Evolutionary conservation across 108 stramenopile genomes (phyloP), one percentile per base, ranked within the genome.

Genomic region (Parmales sp.): DNA sequence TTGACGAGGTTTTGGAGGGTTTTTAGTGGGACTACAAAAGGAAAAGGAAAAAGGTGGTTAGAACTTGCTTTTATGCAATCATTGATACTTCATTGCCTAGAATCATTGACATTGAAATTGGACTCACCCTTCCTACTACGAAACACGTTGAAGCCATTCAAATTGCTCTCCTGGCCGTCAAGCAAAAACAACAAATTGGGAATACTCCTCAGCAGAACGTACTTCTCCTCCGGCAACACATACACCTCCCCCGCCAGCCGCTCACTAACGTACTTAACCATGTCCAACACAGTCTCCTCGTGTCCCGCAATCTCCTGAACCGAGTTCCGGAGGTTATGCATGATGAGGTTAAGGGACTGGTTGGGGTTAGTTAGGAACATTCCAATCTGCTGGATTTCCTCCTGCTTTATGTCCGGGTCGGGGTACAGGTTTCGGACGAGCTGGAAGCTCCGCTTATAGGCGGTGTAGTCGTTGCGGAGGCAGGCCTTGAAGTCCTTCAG

Each of bases 401-500:
- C 60, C 0, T 16, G 38, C 11, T 77, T 36, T 2, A 36, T n/a
- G 1, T 74, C 76, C 9, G 69, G 48, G 44, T 69, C 31, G 29
- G 51, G 38, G 38, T 66, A 41, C n/a, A 69, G 68, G 26, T 38
- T 29, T 39, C 74, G 19, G 0, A 73, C 29, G 36, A 39, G 50
- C 0, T 66, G 41, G 44, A 67, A 67, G 31, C n/a, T 74, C 3
- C 78, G 69, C 64, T 79, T 79, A 71, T 79, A 79, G 1, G 73
- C 60, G 1, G 74, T 63, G 65, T 78, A 77, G 60, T 79, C 78
- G 54, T 77, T 79, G 34, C 48, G 48, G n/a, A 79, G 46, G 38
- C 65, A 73, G 6, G 75, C 69, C 72, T 79, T 79, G 1, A 71
- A 69, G 49, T 79, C 76, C 46, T 79, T 79, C 7, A 79, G 37